Evolutionary conservation across 768 basidiomycete species (phyloP).

Genomic region (Panellus pusillus): DNA sequence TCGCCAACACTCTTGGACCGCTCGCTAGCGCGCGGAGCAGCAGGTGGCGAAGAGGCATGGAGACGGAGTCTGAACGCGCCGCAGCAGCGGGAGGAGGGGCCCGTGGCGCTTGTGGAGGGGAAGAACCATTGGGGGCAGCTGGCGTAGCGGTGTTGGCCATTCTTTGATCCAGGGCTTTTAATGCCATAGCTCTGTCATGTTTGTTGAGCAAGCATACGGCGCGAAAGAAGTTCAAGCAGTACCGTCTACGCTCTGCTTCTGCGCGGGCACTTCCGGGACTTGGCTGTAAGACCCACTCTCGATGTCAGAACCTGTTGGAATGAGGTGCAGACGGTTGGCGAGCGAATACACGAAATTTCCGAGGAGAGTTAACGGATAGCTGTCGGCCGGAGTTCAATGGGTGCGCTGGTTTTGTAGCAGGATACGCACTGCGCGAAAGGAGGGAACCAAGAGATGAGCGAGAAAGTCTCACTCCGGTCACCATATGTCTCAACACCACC

Average conservation of each 20-base stretch:
- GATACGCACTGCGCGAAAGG: slow-evolving; percentile 84
- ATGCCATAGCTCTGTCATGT: slow-evolving; percentile 77
- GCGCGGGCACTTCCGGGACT: slow-evolving; percentile 89
- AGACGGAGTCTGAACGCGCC: slow-evolving; percentile 33
- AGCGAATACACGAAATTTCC: slow-evolving; percentile 68
- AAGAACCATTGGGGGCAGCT: slow-evolving; percentile 32
- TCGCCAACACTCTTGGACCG: slow-evolving; percentile 40
- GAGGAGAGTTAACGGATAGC: slow-evolving; percentile 67
- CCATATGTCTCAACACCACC: slow-evolving; percentile 76
- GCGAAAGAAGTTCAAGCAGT: slow-evolving; percentile 23
- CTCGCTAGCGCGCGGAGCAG: slow-evolving; percentile 28
- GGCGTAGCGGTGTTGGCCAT: slow-evolving; percentile 66
- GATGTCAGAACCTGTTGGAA: slow-evolving; percentile 66
- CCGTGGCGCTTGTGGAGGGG: slow-evolving; percentile 31
- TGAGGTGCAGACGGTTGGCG: slow-evolving; percentile 70
- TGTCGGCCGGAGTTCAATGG: slow-evolving; percentile 30
- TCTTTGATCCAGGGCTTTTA: slow-evolving; percentile 95
- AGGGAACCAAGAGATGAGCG: slow-evolving; percentile 95
- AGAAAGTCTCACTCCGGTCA: slow-evolving; percentile 95
- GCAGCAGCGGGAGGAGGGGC: slow-evolving; percentile 33
- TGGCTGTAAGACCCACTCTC: slow-evolving; percentile 73
- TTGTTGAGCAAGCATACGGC: slow-evolving; percentile 7
- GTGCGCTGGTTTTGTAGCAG: not conserved
- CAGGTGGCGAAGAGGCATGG: slow-evolving; percentile 23
- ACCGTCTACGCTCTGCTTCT: slow-evolving; percentile 96